Evolutionary conservation across 169 alveolate species (phyloP).

Genomic region (Eimeria brunetti): DNA sequence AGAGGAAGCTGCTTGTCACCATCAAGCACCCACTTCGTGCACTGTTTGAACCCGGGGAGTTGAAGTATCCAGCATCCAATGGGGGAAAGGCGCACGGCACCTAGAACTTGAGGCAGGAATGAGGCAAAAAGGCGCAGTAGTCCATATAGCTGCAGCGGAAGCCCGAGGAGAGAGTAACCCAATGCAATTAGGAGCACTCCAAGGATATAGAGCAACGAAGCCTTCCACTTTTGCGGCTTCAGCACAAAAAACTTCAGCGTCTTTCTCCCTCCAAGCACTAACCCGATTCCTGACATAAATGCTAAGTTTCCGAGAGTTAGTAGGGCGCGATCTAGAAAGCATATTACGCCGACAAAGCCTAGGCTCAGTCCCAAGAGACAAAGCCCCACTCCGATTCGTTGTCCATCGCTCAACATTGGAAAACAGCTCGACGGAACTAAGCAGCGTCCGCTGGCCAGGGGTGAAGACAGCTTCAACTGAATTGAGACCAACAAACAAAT

Average conservation of each 20-base stretch:
- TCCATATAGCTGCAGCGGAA: slow-evolving; percentile 81
- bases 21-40: slow-evolving; percentile 78
- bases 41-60: slow-evolving; percentile 80
- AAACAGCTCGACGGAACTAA: neutral
- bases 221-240: slow-evolving; percentile 79
- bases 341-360: slow-evolving; percentile 76
- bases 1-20: slow-evolving; percentile 68
- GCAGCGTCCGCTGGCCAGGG: slow-evolving; percentile 16
- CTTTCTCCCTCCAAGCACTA: slow-evolving; percentile 80
- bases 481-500: neutral
- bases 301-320: slow-evolving; percentile 81
- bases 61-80: slow-evolving; percentile 79
- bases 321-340: slow-evolving; percentile 81
- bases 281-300: slow-evolving; percentile 78
- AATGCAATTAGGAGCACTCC: slow-evolving; percentile 78
- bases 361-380: slow-evolving; percentile 81
- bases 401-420: slow-evolving; percentile 77
- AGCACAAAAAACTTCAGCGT: slow-evolving; percentile 77
- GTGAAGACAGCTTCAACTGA: neutral
- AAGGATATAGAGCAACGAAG: slow-evolving; percentile 70
- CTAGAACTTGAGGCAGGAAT: slow-evolving; percentile 81
- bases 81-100: slow-evolving; percentile 76
- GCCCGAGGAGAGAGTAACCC: slow-evolving; percentile 81
- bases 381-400: slow-evolving; percentile 84
- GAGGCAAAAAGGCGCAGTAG: slow-evolving; percentile 80